These are phyloP conservation scores for Hypomyces perniciosus DNA, from an alignment of 2,329 filamentous ascomycete genomes.

Conservation along the genomic window DNA sequence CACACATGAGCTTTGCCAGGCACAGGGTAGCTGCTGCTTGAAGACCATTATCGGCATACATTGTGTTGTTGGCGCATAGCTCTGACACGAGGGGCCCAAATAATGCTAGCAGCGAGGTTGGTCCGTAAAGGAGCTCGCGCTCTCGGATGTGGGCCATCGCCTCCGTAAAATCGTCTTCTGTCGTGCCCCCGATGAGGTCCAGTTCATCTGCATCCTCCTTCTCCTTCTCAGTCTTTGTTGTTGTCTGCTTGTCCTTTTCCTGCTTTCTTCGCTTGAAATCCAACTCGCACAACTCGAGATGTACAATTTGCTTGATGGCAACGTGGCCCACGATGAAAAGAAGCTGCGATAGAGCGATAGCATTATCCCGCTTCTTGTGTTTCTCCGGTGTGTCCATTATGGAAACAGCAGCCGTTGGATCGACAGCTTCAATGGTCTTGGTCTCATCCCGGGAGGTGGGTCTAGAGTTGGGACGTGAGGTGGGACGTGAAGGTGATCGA, in stretches of 20 bases:
- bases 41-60: conserved; percentile 81
- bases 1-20: conserved; percentile 97
- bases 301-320: conserved; percentile 97
- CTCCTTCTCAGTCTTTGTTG: conserved; percentile 44
- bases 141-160: conserved; percentile 80
- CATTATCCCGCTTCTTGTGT: conserved; percentile 56
- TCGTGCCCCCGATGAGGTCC: conserved; percentile 93
- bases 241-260: conserved; percentile 67
- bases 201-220: conserved; percentile 76
- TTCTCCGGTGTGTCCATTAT: conserved; percentile 25
- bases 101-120: conserved; percentile 75
- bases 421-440: conserved; percentile 26
- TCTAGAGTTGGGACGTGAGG: conserved; percentile 35
- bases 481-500: conserved; percentile 30
- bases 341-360: conserved; percentile 78
- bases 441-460: conserved; percentile 39
- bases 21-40: conserved; percentile 92
- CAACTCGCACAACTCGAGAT: conserved; percentile 92
- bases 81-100: conserved; percentile 91
- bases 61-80: conserved; percentile 90
- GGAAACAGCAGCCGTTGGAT: conserved; percentile 26
- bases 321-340: conserved; percentile 94
- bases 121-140: conserved; percentile 74
- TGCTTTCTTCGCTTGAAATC: conserved; percentile 97
- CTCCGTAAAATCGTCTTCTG: conserved; percentile 87